Conservation (phyloP, 805 yeast species). For the Kurtzmaniella cleridarum region DNA sequence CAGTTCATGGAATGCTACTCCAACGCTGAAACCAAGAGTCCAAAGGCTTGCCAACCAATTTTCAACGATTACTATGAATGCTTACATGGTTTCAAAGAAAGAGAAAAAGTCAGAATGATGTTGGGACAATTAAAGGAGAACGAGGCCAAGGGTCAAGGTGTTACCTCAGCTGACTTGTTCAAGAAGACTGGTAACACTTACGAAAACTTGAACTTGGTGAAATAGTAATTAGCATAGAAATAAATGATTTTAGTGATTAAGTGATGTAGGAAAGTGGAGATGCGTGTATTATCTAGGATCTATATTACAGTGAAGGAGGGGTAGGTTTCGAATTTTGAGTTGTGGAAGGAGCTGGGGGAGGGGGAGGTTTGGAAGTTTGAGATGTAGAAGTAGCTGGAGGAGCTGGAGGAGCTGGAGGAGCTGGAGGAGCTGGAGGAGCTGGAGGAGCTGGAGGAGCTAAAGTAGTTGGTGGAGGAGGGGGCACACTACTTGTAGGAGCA, state of each 20-base stretch:
- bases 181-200: conserved; percentile 36
- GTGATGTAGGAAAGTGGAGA: conserved; percentile 1
- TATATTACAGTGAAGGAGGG: conserved; percentile 1
- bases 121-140: conserved; percentile 42
- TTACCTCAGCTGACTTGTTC: conserved; percentile 39
- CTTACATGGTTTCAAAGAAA: conserved; percentile 42
- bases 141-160: conserved; percentile 34
- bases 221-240: conserved; percentile 5
- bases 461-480: background rate
- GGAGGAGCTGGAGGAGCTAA: background rate
- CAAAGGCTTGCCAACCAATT: conserved; percentile 38
- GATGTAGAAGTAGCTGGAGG: background rate
- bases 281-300: background rate
- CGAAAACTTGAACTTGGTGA: conserved; percentile 39
- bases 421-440: background rate
- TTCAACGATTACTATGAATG: conserved; percentile 44
- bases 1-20: conserved; percentile 40
- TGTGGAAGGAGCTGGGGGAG: conserved; percentile 1
- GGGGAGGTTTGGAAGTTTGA: too few species aligned
- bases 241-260: background rate
- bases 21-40: conserved; percentile 37
- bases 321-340: conserved; percentile 1
- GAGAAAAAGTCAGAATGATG: conserved; percentile 41
- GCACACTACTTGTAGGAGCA: background rate
- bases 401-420: conserved; percentile 1